Evolutionary conservation across 768 basidiomycete genomes (phyloP).

Genomic region (Russula abietina): DNA sequence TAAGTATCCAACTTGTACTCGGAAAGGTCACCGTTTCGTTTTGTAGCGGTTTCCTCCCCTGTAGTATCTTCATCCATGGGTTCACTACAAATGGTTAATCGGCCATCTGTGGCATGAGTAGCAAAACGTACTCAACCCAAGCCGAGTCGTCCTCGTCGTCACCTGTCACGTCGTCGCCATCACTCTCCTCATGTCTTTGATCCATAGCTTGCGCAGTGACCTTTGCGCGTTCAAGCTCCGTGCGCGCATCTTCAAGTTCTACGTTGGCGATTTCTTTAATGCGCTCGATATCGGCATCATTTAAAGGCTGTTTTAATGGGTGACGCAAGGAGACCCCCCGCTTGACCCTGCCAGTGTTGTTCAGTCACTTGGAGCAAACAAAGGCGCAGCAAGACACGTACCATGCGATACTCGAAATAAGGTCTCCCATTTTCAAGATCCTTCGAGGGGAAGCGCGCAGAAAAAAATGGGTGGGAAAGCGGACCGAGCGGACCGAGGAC

Average conservation of each 20-base stretch:
- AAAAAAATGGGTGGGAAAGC: neutral
- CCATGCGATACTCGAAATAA: conserved; percentile 17
- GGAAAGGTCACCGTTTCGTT: conserved; percentile 51
- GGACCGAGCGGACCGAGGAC: neutral
- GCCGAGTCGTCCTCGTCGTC: conserved; percentile 45
- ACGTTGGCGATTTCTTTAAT: conserved; percentile 83
- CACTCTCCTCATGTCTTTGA: conserved; percentile 56
- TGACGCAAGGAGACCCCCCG: conserved; percentile 69
- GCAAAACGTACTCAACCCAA: conserved; percentile 83
- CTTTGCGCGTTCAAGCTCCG: conserved; percentile 78
- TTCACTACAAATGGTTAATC: conserved; percentile 37
- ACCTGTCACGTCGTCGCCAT: conserved; percentile 50
- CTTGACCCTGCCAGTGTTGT: conserved; percentile 50
- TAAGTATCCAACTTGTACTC: conserved; percentile 90
- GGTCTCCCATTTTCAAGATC: conserved; percentile 13
- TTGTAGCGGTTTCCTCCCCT: conserved; percentile 34
- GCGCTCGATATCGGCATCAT: conserved; percentile 83
- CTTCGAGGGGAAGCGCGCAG: neutral
- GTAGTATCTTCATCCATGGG: conserved; percentile 50
- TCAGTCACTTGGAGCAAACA: conserved; percentile 4
- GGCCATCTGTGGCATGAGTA: conserved; percentile 27
- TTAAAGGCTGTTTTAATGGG: conserved; percentile 84
- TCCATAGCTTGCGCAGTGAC: conserved; percentile 69
- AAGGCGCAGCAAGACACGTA: neutral
- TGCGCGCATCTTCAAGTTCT: conserved; percentile 83